Base-by-base conservation (phyloP, 805 yeast genomes). In the Ogataea trehalophila region DNA sequence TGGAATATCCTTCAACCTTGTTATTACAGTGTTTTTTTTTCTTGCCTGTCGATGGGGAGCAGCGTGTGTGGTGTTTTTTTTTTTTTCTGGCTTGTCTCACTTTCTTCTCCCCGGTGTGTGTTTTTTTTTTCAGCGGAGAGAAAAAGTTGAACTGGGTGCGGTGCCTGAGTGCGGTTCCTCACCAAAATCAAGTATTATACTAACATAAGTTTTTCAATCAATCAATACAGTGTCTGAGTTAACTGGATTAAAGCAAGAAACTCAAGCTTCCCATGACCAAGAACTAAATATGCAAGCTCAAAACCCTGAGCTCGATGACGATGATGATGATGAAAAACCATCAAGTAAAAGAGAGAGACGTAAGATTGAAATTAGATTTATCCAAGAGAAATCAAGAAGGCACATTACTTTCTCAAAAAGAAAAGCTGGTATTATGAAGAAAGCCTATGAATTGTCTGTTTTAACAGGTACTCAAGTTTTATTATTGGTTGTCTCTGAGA, bases 361-460 rank as follows among this genome's bases (percentile, higher is more conserved):
- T 74, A 92, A 92, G 71, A 92, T 92, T 61, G 99, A 94, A 70
- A 94, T 94, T 67, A 88, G 89, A 74, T 94, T 94, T 65, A 94
- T 94, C 62, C 96, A 92, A 73, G 97, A 94, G 70, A 94, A 94
- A 72, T 88, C 96, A 18, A 83, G 99, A 68, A 87, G 99, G 63
- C 99, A 94, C 71, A 95, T 94, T 60, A 94, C 99, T 31, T 94
- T 94, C 63, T 89, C 97, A 45, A 94, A 94, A 73, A 86, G 99
- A 71, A 92, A 92, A 71, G 98, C 97, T 41, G 99, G 99, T 59
- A 92, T 94, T 62, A 94, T 94, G 99, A 94, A 94, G 73, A 94
- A 94, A 73, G 99, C 99, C n/a, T 94, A 92, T 71, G 99, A 94
- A 68, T 77, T 94, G 55, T 86, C 96, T 18, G 98, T 94, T 45